Conservation (phyloP, 2,329 filamentous ascomycete genomes). For the Xylariaceae sp. region DNA sequence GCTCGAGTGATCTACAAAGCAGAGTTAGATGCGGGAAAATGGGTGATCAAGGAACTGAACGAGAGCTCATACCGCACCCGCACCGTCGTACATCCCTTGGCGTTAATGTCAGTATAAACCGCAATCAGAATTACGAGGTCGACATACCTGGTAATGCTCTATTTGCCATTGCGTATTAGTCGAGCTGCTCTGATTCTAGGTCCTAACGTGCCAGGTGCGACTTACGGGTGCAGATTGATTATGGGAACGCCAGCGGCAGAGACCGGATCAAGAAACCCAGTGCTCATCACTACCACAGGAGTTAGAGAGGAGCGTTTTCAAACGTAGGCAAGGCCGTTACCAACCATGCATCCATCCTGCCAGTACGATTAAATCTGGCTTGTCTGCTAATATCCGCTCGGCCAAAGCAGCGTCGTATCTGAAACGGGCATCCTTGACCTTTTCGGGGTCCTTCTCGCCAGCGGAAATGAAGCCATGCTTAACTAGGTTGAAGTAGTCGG, state of each 20-base stretch:
- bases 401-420: constrained; percentile 74
- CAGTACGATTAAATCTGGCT: constrained; percentile 71
- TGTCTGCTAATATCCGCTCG: constrained; percentile 55
- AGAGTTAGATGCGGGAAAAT: no score
- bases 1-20: constrained; percentile 43
- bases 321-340: constrained; percentile 1
- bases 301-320: neutral
- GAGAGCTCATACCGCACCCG: constrained; percentile 48
- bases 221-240: constrained; percentile 73
- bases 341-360: constrained; percentile 76
- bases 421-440: constrained; percentile 52
- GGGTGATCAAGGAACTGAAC: neutral
- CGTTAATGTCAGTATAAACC: constrained; percentile 1
- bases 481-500: constrained; percentile 75
- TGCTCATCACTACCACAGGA: constrained; percentile 12
- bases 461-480: constrained; percentile 58
- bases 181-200: no score
- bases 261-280: constrained; percentile 63
- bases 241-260: constrained; percentile 57
- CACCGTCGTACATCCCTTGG: constrained; percentile 59
- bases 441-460: constrained; percentile 53
- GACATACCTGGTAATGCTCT: constrained; percentile 11
- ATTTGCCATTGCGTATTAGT: neutral
- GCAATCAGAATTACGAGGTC: constrained; percentile 19
- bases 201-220: constrained; percentile 42